These are phyloP conservation scores for Nothopassalora personata DNA, from an alignment of 2,329 filamentous ascomycete species.

Conservation along the genomic window DNA sequence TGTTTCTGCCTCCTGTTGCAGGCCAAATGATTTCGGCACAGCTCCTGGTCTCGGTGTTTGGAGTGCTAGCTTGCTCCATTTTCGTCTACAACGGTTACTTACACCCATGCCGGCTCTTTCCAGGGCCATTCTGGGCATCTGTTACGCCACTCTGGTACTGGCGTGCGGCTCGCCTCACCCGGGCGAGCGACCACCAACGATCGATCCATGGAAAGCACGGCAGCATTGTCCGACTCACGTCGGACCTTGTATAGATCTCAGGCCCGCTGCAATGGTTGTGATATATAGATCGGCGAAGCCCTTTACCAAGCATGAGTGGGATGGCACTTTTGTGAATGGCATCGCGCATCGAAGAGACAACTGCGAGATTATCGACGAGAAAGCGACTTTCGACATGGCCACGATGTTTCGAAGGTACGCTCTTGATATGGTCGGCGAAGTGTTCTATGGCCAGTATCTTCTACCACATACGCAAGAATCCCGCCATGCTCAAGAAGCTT, in stretches of 20 bases:
- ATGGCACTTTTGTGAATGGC: constrained; percentile 4
- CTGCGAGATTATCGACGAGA: constrained; percentile 3
- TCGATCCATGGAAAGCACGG: constrained; percentile 37
- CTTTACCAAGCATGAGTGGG: constrained; percentile 19
- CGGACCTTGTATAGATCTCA: constrained; percentile 44
- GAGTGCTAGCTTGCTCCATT: no score
- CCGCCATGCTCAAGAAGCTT: no score
- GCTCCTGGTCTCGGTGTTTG: no score
- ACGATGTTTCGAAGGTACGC: no score
- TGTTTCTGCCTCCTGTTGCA: no score
- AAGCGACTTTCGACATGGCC: no score
- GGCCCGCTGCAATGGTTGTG: constrained; percentile 38
- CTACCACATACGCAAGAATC: no score
- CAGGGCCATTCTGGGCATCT: constrained; percentile 34
- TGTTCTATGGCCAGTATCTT: no score
- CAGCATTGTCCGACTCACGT: constrained; percentile 42
- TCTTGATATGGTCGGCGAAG: no score
- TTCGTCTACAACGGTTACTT: constrained; percentile 38
- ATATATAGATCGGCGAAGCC: constrained; percentile 31
- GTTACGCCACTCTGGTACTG: constrained; percentile 13
- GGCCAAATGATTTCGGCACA: no score
- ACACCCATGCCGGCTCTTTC: constrained; percentile 39
- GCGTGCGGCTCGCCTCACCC: neutral
- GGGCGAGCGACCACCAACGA: neutral
- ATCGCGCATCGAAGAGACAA: constrained; percentile 4